phyloP scores from a whole-genome alignment of 2,329 filamentous ascomycete species.

The Byssothecium circinans region DNA sequence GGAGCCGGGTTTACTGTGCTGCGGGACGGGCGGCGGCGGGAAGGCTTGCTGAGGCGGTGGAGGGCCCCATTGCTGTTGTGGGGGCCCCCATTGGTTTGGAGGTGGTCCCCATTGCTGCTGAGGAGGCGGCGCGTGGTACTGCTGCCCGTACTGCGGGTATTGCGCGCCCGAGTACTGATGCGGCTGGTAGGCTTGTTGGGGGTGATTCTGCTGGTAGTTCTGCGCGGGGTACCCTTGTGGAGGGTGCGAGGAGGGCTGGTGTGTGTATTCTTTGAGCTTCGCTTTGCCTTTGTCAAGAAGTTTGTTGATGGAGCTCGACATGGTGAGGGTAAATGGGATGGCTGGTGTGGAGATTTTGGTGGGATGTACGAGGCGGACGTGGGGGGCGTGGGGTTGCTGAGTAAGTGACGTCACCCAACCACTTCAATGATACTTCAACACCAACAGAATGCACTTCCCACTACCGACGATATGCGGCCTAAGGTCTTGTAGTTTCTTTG shows the following conservation, averaged over 20 bases:
- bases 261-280: slow-evolving; percentile 38
- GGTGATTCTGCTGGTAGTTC: slow-evolving; percentile 25
- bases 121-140: slow-evolving; percentile 13
- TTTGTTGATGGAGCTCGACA: slow-evolving; percentile 37
- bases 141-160: slow-evolving; percentile 17
- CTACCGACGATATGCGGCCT: background rate
- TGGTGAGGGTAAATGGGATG: slow-evolving; percentile 8
- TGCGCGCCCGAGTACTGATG: slow-evolving; percentile 18
- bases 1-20: slow-evolving; percentile 35
- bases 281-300: slow-evolving; percentile 42
- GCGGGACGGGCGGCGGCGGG: slow-evolving; percentile 31
- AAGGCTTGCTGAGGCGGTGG: slow-evolving; percentile 20
- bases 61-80: slow-evolving; percentile 19
- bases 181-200: slow-evolving; percentile 15
- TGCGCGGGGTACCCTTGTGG: slow-evolving; percentile 20
- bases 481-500: background rate
- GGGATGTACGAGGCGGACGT: background rate
- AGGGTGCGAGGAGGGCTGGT: slow-evolving; percentile 22
- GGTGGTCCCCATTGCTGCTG: slow-evolving; percentile 26
- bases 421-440: too few relatives aligned
- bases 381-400: background rate
- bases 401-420: background rate
- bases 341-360: background rate
- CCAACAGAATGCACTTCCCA: too few relatives aligned
- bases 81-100: slow-evolving; percentile 25